A percentile compares a stretch with the other conserved stretches of the same genome.
Conservation (phyloP, 495 filamentous ascomycete species). For the Aspergillus biplanus region DNA sequence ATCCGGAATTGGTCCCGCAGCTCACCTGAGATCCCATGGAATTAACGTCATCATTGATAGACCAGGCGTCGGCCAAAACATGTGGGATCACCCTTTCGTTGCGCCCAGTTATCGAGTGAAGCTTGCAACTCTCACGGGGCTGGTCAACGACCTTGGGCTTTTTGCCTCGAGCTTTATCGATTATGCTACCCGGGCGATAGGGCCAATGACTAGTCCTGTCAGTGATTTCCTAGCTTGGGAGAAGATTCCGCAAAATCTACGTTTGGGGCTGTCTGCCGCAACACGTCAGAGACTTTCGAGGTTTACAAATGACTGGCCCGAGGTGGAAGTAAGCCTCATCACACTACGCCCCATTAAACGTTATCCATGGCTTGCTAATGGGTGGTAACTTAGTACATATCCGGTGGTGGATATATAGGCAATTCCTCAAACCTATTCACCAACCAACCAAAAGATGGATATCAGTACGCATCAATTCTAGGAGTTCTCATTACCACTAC, state of each 20-base stretch:
- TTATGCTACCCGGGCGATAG: slow-evolving; percentile 27
- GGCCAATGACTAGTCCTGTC: slow-evolving; percentile 47
- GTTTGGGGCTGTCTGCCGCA: slow-evolving; percentile 25
- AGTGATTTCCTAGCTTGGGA: slow-evolving; percentile 54
- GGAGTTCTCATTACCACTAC: slow-evolving; percentile 48
- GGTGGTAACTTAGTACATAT: slow-evolving; percentile 30
- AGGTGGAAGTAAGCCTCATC: slow-evolving; percentile 46
- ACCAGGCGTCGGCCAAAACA: slow-evolving; percentile 56
- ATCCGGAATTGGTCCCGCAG: slow-evolving; percentile 49
- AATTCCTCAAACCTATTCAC: slow-evolving; percentile 47
- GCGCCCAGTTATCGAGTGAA: slow-evolving; percentile 42
- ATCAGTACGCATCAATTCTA: slow-evolving; percentile 52
- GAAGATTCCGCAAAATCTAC: slow-evolving; percentile 37
- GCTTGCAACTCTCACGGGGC: slow-evolving; percentile 35
- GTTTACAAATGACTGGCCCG: slow-evolving; percentile 61
- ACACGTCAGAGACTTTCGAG: slow-evolving; percentile 35
- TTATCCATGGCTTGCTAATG: neutral
- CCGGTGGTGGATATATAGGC: slow-evolving; percentile 39
- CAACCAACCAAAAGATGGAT: slow-evolving; percentile 39
- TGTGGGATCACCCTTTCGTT: slow-evolving; percentile 50
- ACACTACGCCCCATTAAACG: no score
- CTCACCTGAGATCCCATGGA: slow-evolving; percentile 30
- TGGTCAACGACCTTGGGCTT: slow-evolving; percentile 25
- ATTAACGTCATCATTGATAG: slow-evolving; percentile 47
- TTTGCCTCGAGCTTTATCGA: slow-evolving; percentile 13